Evolutionary conservation across 2,329 filamentous ascomycete species (phyloP).

Genomic region (Cordyceps militaris): DNA sequence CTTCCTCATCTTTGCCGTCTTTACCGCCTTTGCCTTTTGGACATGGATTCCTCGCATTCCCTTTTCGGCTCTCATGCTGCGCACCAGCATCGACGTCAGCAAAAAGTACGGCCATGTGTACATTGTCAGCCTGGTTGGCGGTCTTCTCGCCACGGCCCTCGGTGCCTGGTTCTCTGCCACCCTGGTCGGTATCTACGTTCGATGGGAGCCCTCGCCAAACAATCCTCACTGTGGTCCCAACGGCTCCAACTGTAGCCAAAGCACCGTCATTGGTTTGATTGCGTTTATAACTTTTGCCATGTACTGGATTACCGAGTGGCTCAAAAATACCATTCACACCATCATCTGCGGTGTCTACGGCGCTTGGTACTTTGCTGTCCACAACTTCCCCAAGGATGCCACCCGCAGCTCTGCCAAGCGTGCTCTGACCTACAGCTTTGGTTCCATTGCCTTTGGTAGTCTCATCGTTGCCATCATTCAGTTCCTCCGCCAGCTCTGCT

Average conservation of each 20-base stretch:
- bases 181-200: slow-evolving; percentile 77
- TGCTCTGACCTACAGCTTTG: slow-evolving; percentile 84
- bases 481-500: slow-evolving; percentile 73
- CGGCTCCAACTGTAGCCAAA: slow-evolving; percentile 60
- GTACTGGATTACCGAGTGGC: slow-evolving; percentile 90
- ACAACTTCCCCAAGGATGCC: slow-evolving; percentile 65
- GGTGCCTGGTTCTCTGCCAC: slow-evolving; percentile 83
- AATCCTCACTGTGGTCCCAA: slow-evolving; percentile 44
- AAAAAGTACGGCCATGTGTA: slow-evolving; percentile 82
- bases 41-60: slow-evolving; percentile 87
- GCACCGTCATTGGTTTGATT: slow-evolving; percentile 74
- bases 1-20: slow-evolving; percentile 73
- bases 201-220: slow-evolving; percentile 59
- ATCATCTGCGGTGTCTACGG: slow-evolving; percentile 85
- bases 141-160: slow-evolving; percentile 66
- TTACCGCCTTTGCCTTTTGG: slow-evolving; percentile 76
- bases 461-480: slow-evolving; percentile 83
- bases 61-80: slow-evolving; percentile 84
- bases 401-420: slow-evolving; percentile 79
- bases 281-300: slow-evolving; percentile 85
- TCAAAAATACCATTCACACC: slow-evolving; percentile 89
- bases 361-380: slow-evolving; percentile 79
- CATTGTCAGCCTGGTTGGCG: slow-evolving; percentile 75
- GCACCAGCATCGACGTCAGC: slow-evolving; percentile 77
- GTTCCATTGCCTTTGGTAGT: slow-evolving; percentile 81